phyloP scores from a whole-genome alignment of 2,329 filamentous ascomycete species.

The Diaporthe sp. region DNA sequence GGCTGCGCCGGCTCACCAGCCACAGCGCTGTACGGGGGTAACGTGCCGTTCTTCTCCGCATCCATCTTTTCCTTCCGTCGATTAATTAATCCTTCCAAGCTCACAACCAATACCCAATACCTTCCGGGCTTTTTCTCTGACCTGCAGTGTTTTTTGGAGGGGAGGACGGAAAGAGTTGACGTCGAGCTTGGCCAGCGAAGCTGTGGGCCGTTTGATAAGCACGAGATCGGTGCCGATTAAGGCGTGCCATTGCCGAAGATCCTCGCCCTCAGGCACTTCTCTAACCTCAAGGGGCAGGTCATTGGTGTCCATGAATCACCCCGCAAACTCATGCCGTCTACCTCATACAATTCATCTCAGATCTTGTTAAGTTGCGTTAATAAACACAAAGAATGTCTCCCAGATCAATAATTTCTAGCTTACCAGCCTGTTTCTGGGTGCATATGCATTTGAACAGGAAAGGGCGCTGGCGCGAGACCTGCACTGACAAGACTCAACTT shows the following conservation, averaged over 20 bases:
- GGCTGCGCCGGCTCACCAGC: conserved; percentile 46
- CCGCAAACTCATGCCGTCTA: neutral
- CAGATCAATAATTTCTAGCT: too few species aligned
- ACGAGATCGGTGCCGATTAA: conserved; percentile 30
- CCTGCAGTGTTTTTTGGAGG: neutral
- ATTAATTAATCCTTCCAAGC: neutral
- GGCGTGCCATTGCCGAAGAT: conserved; percentile 32
- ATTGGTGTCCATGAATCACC: conserved; percentile 19
- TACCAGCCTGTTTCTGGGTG: too few species aligned
- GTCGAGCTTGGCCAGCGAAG: conserved; percentile 5
- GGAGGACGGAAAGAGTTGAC: neutral
- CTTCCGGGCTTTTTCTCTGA: neutral
- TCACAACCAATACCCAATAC: conserved; percentile 3
- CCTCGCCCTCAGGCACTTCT: conserved; percentile 2
- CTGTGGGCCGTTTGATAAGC: conserved; percentile 29
- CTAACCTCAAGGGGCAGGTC: conserved; percentile 29
- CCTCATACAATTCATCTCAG: neutral
- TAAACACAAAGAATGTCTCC: too few species aligned
- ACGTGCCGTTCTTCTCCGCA: conserved; percentile 55
- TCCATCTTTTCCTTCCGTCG: conserved; percentile 37
- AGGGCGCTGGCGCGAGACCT: too few species aligned
- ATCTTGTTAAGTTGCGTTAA: too few species aligned
- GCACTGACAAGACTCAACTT: too few species aligned
- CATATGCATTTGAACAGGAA: too few species aligned
- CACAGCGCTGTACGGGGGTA: conserved; percentile 60